Base-by-base conservation (phyloP, 345 rosid species). In the Pistacia vera region DNA sequence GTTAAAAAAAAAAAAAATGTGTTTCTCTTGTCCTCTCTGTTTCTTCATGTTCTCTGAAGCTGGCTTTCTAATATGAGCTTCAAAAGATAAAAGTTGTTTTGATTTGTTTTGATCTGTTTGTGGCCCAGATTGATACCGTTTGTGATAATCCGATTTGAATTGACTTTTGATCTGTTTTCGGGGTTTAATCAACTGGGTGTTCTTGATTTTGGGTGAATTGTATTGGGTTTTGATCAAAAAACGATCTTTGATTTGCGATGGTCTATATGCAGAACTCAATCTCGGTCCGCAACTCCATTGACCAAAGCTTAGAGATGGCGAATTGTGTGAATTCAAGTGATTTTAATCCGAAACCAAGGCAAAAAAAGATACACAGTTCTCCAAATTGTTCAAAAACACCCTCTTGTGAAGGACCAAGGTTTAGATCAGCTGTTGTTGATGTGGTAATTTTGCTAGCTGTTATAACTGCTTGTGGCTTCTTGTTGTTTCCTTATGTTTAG, bases 211-310 rank as follows among this genome's bases (percentile, higher is more conserved):
- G n/a, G 67, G 57, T 71, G 28, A 71, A 28, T 70, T 46, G 74
- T 68, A 70, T 73, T 69, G 81, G 80, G 80, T 78, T 59, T 75
- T 66, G 72, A 65, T 81, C 68, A 69, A 58, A 71, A 30, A 71
- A 44, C 5, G 81, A 57, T 65, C 55, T 28, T 28, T 75, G 16
- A 77, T 78, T 82, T 90, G 95, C 90, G 80, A 95, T 95, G 97
- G 92, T 92, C 87, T 76, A 84, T 94, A 65, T 84, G 82, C 93
- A 83, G 76, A 90, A 81, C 89, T 89, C 97, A 69, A 91, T 89
- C 84, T 89, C 98, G 88, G 92, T 90, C 89, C 83, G 91, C 88
- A 84, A 90, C 76, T 87, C 93, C 75, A 85, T 90, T 74, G 92
- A 90, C 89, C 92, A 88, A 83, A 63, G 81, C 46, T 48, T 84